Evolutionary conservation across 2,329 filamentous ascomycete genomes (phyloP), one percentile per base, ranked within the genome.

Genomic region (Fusarium verticillioides): DNA sequence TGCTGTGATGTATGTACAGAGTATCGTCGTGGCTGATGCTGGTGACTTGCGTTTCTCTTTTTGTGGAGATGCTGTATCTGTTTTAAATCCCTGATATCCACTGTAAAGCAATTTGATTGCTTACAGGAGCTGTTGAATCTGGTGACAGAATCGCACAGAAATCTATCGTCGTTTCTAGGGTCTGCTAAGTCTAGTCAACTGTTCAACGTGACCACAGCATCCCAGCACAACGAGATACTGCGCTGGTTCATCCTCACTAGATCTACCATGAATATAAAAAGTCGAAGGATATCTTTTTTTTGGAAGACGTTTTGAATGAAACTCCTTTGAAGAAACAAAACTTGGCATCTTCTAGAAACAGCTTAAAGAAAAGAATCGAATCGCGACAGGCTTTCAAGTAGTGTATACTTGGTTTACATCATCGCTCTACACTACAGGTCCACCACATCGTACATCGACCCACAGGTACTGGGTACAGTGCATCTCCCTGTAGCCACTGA

Each of bases 121-220:
- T 66, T 57, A 70, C 54, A 63, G 64, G 57, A 63, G 53, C 39
- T 44, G 23, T n/a, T 52, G 26, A 47, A 34, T 46, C 40, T 66
- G 60, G 49, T 66, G 68, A 66, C 68, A 66, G 72, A 74, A 74
- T 73, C 72, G 60, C 64, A 73, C 54, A 70, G 72, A 74, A 74
- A 74, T 53, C 69, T 54, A 59, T 75, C 71, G 73, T 75, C 57
- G 60, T 60, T 75, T 75, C 73, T 61, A 70, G 72, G 60, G 57
- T 54, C 59, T 61, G n/a, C 66, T 36, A 49, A 57, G 47, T 49
- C 52, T 43, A 60, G 65, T 60, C 42, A 28, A 66, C 21, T 57
- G 40, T 56, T 44, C 28, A 69, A 65, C 39, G 64, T 72, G 69
- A 68, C 69, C 69, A 68, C 49, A 39, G 32, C 26, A 59, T 56